phyloP scores from a whole-genome alignment of 139 green algal species.

The Chlorella sorokiniana region DNA sequence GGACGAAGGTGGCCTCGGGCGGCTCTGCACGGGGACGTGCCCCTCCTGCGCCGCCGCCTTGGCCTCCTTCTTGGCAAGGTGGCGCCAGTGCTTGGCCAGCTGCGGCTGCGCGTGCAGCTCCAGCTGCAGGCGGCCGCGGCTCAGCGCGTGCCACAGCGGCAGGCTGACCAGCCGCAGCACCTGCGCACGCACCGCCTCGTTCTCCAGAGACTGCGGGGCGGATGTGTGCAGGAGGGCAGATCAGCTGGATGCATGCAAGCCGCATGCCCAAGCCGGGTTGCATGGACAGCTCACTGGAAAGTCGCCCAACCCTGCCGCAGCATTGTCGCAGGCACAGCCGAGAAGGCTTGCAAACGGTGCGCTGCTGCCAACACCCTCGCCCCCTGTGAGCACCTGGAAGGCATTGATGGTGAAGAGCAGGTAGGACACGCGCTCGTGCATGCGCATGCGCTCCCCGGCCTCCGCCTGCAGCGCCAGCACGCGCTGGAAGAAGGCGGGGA shows the following conservation, averaged over 20 bases:
- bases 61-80: slow-evolving; percentile 82
- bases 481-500: slow-evolving; percentile 77
- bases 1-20: slow-evolving; percentile 80
- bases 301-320: background rate
- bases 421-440: slow-evolving; percentile 76
- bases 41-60: slow-evolving; percentile 65
- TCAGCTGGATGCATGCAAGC: background rate
- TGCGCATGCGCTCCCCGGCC: slow-evolving; percentile 17
- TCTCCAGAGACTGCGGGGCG: slow-evolving; percentile 76
- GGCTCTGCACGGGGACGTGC: slow-evolving; percentile 58
- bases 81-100: slow-evolving; percentile 87
- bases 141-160: slow-evolving; percentile 88
- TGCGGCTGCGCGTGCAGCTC: slow-evolving; percentile 76
- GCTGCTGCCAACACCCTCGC: background rate
- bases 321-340: background rate
- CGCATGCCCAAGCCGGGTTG: background rate
- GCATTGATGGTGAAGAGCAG: slow-evolving; percentile 87
- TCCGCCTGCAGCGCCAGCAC: slow-evolving; percentile 68
- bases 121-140: slow-evolving; percentile 75
- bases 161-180: slow-evolving; percentile 77
- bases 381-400: slow-evolving; percentile 67
- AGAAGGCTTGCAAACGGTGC: no score
- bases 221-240: background rate
- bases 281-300: no score
- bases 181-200: slow-evolving; percentile 75